These are phyloP conservation scores for Teratosphaeria gauchensis DNA, from an alignment of 2,329 filamentous ascomycete species.

Conservation along the genomic window DNA sequence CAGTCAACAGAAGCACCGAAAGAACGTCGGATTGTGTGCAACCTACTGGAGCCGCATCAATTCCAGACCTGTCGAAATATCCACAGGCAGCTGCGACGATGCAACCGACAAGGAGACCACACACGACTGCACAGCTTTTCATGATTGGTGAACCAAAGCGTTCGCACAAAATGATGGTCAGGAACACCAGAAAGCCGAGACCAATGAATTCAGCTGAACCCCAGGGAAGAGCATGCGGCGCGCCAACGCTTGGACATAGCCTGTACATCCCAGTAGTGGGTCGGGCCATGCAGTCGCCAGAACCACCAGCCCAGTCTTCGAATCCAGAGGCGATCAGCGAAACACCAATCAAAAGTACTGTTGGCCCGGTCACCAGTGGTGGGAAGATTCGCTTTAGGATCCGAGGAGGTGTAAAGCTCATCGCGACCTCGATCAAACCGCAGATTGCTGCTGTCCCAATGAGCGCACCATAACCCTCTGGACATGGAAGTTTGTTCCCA, in stretches of 20 bases:
- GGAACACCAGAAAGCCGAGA: conserved; percentile 69
- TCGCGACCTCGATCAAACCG: conserved; percentile 54
- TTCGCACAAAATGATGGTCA: conserved; percentile 71
- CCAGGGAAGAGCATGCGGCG: conserved; percentile 65
- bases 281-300: conserved; percentile 45
- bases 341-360: conserved; percentile 63
- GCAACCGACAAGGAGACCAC: conserved; percentile 55
- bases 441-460: conserved; percentile 52
- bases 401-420: conserved; percentile 64
- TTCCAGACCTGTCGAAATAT: conserved; percentile 66
- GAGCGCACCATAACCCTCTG: conserved; percentile 65
- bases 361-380: conserved; percentile 62
- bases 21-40: neutral
- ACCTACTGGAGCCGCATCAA: conserved; percentile 56
- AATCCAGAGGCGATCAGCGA: conserved; percentile 63
- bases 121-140: conserved; percentile 68
- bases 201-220: conserved; percentile 69
- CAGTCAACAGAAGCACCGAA: neutral
- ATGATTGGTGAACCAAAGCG: conserved; percentile 75
- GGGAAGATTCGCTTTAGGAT: conserved; percentile 58
- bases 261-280: conserved; percentile 46
- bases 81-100: conserved; percentile 69
- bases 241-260: conserved; percentile 56
- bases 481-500: conserved; percentile 59
- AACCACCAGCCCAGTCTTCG: conserved; percentile 68